These are phyloP conservation scores for Sclerotinia spermophila DNA, from an alignment of 2,329 filamentous ascomycete species.

Conservation along the genomic window DNA sequence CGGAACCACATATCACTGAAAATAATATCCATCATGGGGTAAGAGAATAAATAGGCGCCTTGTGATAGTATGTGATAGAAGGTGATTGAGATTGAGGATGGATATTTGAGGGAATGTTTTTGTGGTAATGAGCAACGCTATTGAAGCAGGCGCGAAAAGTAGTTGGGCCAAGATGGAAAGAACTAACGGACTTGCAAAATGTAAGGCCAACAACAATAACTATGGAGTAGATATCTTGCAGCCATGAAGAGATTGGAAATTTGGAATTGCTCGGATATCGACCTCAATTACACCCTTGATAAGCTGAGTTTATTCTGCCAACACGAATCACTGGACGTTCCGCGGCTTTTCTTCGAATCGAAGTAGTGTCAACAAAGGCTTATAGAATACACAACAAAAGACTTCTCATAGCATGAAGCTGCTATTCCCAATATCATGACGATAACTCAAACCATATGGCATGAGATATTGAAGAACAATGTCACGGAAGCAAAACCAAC, in stretches of 20 bases:
- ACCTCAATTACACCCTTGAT: background rate
- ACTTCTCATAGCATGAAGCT: background rate
- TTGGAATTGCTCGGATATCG: background rate
- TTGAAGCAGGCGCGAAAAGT: background rate
- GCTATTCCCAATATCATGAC: too few species aligned
- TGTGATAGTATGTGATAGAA: background rate
- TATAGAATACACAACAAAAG: background rate
- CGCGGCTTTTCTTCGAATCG: fast-evolving
- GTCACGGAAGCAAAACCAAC: background rate
- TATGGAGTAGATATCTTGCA: too few species aligned
- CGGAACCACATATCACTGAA: background rate
- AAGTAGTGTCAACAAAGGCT: background rate
- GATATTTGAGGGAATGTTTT: background rate
- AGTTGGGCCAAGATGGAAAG: background rate
- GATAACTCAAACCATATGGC: too few species aligned
- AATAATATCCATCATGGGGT: too few species aligned
- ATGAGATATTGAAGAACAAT: background rate
- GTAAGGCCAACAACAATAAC: too few species aligned
- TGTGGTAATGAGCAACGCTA: background rate
- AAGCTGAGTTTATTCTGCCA: fast-evolving
- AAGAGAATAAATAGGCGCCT: background rate
- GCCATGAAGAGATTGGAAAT: background rate
- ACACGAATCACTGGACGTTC: background rate
- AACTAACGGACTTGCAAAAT: background rate
- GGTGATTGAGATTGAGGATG: background rate